Evolutionary conservation across 352 stramenopile species (phyloP).

Genomic region (Phytophthora podocarpi): DNA sequence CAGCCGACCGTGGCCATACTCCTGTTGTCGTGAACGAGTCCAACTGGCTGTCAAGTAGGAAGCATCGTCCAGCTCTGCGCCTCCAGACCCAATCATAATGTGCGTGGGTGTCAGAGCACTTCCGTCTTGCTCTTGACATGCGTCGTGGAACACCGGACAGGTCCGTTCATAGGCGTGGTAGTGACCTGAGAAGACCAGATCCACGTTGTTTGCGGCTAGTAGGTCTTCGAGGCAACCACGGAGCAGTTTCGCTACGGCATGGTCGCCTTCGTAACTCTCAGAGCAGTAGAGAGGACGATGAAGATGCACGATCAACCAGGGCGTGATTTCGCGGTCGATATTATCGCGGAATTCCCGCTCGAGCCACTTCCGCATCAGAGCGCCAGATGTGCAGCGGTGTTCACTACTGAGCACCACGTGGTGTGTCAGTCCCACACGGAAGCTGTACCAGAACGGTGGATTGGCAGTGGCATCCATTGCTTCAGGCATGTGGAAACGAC

Average conservation of each 20-base stretch:
- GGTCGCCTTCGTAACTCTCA: constrained; percentile 28
- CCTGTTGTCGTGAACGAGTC: constrained; percentile 28
- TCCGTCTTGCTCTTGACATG: constrained; percentile 25
- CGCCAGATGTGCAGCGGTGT: constrained; percentile 47
- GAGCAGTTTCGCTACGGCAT: constrained; percentile 35
- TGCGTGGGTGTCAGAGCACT: constrained; percentile 41
- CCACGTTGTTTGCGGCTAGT: constrained; percentile 41
- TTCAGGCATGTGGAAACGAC: constrained; percentile 75
- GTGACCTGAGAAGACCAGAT: constrained; percentile 60
- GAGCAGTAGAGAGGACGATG: constrained; percentile 62
- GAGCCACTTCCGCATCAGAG: constrained; percentile 51
- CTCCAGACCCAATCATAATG: constrained; percentile 57
- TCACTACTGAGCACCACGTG: constrained; percentile 57
- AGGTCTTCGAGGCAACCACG: constrained; percentile 44
- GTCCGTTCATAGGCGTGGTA: constrained; percentile 70
- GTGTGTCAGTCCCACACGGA: constrained; percentile 46
- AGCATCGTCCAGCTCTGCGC: constrained; percentile 39
- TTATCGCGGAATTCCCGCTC: constrained; percentile 38
- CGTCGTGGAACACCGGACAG: constrained; percentile 45
- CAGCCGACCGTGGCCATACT: constrained; percentile 52
- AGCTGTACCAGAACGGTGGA: constrained; percentile 60
- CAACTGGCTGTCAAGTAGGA: constrained; percentile 34
- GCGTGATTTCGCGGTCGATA: constrained; percentile 49
- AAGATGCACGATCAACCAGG: constrained; percentile 63
- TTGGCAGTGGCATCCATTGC: constrained; percentile 33